Conservation (phyloP, 108 stramenopile species). For the Nannochloropsis oceanica region DNA sequence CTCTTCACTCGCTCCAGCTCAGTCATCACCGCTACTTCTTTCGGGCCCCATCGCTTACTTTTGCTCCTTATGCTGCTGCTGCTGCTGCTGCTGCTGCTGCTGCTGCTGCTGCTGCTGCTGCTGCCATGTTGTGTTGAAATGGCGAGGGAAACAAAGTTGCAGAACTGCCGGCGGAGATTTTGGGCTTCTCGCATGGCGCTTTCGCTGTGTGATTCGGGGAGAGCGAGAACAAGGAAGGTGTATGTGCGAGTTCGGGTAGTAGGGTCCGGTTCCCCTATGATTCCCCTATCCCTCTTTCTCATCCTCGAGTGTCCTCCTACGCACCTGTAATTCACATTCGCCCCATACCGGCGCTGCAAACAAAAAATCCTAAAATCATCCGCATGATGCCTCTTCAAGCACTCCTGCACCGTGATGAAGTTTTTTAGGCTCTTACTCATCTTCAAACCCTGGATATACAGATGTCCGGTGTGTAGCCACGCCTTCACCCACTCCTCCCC, state of each 20-base stretch:
- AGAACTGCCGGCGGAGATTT: neutral
- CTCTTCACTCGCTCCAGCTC: neutral
- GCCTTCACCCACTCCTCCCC: conserved; percentile 14
- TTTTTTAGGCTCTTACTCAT: conserved; percentile 32
- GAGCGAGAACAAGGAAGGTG: neutral
- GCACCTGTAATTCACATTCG: neutral
- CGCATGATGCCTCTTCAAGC: conserved; percentile 3
- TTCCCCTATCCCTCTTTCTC: neutral
- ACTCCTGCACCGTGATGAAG: conserved; percentile 28
- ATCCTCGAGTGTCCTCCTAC: neutral
- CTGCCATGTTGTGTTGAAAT: neutral
- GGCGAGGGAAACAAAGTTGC: neutral
- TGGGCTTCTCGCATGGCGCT: neutral
- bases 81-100: too few species aligned
- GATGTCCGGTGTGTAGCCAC: conserved; percentile 32
- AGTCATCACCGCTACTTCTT: neutral
- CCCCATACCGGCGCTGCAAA: conserved; percentile 24
- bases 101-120: too few species aligned
- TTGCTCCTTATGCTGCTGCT: neutral
- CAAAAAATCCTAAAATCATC: conserved; percentile 41
- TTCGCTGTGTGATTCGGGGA: neutral
- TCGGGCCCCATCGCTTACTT: neutral
- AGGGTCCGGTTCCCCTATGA: neutral
- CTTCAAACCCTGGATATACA: conserved; percentile 27
- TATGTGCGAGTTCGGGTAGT: neutral